Evolutionary conservation across 164 flowering plant genomes (phyloP).

Genomic region (Liquidambar formosana): DNA sequence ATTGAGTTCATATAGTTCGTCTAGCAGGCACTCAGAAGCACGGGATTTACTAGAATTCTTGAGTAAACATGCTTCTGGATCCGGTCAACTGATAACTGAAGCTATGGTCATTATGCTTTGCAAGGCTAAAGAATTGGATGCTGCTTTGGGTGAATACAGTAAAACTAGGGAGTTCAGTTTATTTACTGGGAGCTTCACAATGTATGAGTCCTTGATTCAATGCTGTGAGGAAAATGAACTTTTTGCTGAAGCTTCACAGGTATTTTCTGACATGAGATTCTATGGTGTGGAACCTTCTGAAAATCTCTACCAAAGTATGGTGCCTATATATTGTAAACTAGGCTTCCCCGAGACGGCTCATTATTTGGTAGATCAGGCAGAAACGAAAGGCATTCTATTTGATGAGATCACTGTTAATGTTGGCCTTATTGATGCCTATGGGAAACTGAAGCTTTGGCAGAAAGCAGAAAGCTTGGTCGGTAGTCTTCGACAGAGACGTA

Average conservation of each 20-base stretch:
- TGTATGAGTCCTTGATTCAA: conserved; percentile 71
- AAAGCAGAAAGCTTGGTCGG: conserved; percentile 81
- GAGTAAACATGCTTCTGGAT: conserved; percentile 43
- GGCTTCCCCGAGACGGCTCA: conserved; percentile 93
- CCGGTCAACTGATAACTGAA: conserved; percentile 46
- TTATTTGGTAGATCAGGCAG: conserved; percentile 58
- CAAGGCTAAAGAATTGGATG: conserved; percentile 51
- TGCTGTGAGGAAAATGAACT: conserved; percentile 58
- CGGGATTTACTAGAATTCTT: conserved; percentile 54
- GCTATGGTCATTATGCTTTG: conserved; percentile 60
- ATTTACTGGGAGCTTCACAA: conserved; percentile 34
- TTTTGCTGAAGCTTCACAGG: conserved; percentile 70
- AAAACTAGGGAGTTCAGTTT: conserved; percentile 29
- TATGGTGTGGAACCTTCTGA: conserved; percentile 58
- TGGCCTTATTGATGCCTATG: conserved; percentile 70
- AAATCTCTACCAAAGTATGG: conserved; percentile 44
- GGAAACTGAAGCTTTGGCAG: conserved; percentile 66
- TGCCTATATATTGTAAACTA: conserved; percentile 57
- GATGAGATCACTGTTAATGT: conserved; percentile 43
- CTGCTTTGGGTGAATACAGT: conserved; percentile 65
- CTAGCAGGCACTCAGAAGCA: conserved; percentile 66
- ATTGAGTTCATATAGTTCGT: conserved; percentile 60
- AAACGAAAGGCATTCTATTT: conserved; percentile 39
- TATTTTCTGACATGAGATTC: conserved; percentile 81
- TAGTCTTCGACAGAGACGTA: conserved; percentile 40